phyloP scores from a whole-genome alignment of 1,284 basidiomycete genomes.

The Cerioporus squamosus region DNA sequence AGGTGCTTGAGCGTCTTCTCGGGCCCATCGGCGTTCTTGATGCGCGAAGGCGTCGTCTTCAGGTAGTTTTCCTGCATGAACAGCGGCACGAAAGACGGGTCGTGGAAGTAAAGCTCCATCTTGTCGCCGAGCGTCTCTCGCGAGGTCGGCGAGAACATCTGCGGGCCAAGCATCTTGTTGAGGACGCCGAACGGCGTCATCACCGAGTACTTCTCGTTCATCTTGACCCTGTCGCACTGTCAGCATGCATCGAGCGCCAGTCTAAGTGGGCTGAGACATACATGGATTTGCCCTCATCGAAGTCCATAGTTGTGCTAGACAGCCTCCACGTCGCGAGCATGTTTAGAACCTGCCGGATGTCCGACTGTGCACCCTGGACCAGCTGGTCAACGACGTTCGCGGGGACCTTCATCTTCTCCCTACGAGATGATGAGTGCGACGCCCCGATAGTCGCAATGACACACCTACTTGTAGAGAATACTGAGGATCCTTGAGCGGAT shows the following conservation, averaged over 20 bases:
- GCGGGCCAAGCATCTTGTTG: constrained; percentile 86
- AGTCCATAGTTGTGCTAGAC: constrained; percentile 78
- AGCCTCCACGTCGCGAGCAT: constrained; percentile 98
- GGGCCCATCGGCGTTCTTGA: constrained; percentile 64
- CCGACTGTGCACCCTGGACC: constrained; percentile 86
- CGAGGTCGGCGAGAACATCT: constrained; percentile 84
- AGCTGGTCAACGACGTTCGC: constrained; percentile 93
- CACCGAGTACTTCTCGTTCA: constrained; percentile 92
- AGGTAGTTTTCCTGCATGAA: constrained; percentile 98
- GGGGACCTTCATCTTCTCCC: constrained; percentile 92
- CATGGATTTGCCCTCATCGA: constrained; percentile 90
- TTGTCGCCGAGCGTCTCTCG: constrained; percentile 88
- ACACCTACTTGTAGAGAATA: constrained; percentile 80
- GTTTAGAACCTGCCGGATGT: constrained; percentile 96
- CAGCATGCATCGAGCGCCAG: constrained; percentile 1
- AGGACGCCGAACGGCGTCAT: constrained; percentile 91
- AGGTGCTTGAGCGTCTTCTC: constrained; percentile 75
- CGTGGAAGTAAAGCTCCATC: constrained; percentile 97
- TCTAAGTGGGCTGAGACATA: constrained; percentile 44
- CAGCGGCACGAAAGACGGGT: constrained; percentile 90
- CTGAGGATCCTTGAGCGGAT: constrained; percentile 88
- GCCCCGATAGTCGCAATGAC: no score
- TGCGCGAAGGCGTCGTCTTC: constrained; percentile 75
- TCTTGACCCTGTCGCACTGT: constrained; percentile 76
- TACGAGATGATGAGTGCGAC: constrained; percentile 32